Conservation (phyloP, 257 asterid genomes). For the Solanum dulcamara region DNA sequence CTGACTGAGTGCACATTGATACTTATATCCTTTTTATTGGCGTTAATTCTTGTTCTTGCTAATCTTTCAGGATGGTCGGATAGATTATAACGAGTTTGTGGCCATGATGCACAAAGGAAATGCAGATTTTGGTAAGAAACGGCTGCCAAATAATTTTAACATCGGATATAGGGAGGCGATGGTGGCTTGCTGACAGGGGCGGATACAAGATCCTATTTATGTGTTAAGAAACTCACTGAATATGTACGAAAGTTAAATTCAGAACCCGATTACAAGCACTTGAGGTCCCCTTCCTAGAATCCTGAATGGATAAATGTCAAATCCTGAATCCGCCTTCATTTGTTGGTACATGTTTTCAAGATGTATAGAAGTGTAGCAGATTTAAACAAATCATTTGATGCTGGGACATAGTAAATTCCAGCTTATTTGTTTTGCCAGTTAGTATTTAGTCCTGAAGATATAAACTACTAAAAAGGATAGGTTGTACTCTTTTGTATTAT, state of each 20-base stretch:
- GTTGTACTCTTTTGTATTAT: background rate
- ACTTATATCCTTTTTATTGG: background rate
- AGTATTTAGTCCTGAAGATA: background rate
- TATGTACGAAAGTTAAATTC: background rate
- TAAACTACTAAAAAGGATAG: background rate
- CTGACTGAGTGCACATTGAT: background rate
- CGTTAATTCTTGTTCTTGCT: background rate
- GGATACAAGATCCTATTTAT: background rate
- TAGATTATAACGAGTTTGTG: slow-evolving; percentile 42
- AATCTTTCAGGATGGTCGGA: slow-evolving; percentile 31
- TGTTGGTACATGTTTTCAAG: background rate
- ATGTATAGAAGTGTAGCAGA: background rate
- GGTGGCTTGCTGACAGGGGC: slow-evolving; percentile 2
- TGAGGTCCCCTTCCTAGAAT: background rate
- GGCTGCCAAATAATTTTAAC: slow-evolving; percentile 1
- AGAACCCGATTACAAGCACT: background rate
- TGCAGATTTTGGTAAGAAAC: slow-evolving; percentile 26
- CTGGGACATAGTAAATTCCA: background rate
- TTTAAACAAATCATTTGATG: background rate
- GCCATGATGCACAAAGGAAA: slow-evolving; percentile 44
- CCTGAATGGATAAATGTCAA: background rate
- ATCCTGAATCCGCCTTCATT: background rate
- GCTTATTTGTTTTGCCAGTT: background rate
- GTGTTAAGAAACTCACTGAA: background rate
- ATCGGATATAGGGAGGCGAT: slow-evolving; percentile 8